phyloP scores from a whole-genome alignment of 257 asterid species.

The Penstemon newberryi region DNA sequence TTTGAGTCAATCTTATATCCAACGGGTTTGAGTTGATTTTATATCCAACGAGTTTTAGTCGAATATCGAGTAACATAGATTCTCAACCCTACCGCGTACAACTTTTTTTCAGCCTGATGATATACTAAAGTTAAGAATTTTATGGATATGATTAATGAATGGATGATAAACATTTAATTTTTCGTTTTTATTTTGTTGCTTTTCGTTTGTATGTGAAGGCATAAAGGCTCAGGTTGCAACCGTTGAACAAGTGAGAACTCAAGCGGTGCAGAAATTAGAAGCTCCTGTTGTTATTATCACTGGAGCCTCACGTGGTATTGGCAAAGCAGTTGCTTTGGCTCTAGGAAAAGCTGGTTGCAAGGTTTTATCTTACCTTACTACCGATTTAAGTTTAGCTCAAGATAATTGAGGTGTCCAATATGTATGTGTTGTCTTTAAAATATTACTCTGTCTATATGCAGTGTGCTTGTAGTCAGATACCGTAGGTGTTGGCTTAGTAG shows the following conservation, averaged over 20 bases:
- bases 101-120: no score
- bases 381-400: not conserved
- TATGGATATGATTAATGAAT: no score
- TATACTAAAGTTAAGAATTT: no score
- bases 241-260: conserved; percentile 36
- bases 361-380: conserved; percentile 32
- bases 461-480: not conserved
- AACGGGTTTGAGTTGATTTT: no score
- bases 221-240: conserved; percentile 53
- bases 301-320: conserved; percentile 72
- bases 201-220: conserved; percentile 32
- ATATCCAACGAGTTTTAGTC: no score
- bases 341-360: conserved; percentile 67
- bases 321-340: conserved; percentile 60
- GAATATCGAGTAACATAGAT: no score
- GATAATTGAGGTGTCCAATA: not conserved
- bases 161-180: not conserved
- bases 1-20: no score
- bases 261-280: conserved; percentile 42
- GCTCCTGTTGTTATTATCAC: conserved; percentile 58
- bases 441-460: not conserved
- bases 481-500: not conserved
- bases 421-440: not conserved
- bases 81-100: no score
- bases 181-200: not conserved